Base-by-base conservation (phyloP, 495 filamentous ascomycete genomes). In the Xylaria palmicola region DNA sequence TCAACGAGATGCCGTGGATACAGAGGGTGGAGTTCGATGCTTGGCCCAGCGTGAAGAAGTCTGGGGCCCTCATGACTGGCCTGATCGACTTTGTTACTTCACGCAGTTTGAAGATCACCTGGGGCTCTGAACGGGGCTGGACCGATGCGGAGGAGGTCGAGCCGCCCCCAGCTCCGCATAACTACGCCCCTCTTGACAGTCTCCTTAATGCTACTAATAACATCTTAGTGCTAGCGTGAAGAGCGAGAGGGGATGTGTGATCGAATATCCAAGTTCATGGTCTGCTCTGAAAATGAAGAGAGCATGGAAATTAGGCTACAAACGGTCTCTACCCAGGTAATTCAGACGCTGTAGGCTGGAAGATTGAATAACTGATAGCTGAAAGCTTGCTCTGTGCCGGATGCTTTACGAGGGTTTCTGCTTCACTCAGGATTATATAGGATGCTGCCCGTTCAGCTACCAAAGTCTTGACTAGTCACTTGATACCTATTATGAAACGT, bases 101-200 rank as follows among this genome's bases (percentile, higher is more conserved):
- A 13, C 77, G 77, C 3, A 70, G 79, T 7, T 84, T 84, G 67
- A 79, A 75, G 59, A 80, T 92, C 26, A 72, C 72, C 17, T 93
- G 90, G 88, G 90, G 89, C 4, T 83, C 84, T 7, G 82, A 90
- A 62, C 77, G 87, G 55, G 85, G 88, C 7, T 92, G 89, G 89
- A 79, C 75, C 1, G 73, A 79, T 44, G 66, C 67, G 5, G 78
- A 76, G 12, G 74, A 73, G 29, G 72, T 66, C 39, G 69, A 72
- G 55, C 62, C 60, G 41, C 39, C 56, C 8, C 62, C 65, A n/a
- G 51, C 66, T 43, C 29, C 59, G 9, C 56, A 69, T 37, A 69
- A 69, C 32, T 62, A 49, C 13, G 62, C 69, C n/a, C 66, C 68
- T 39, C 44, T 64, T 40, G 60, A 65, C n/a, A 56, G 56, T 19